These are phyloP conservation scores for Pseudogymnoascus sp. DNA, from an alignment of 2,329 filamentous ascomycete species.

Conservation along the genomic window DNA sequence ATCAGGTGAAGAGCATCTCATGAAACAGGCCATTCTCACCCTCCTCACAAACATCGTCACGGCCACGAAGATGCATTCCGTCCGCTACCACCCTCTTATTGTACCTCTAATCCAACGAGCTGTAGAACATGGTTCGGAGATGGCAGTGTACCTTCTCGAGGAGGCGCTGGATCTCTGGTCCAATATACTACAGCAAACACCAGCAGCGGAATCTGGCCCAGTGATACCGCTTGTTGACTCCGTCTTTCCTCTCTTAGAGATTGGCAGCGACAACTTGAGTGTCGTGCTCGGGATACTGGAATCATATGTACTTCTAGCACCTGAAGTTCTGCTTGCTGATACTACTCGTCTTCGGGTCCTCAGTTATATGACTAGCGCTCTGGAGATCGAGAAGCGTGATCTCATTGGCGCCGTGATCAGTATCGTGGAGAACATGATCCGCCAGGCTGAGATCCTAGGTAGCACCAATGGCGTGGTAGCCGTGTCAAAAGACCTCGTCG, in stretches of 20 bases:
- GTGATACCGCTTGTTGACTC: constrained; percentile 56
- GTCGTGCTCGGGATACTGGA: constrained; percentile 58
- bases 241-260: constrained; percentile 57
- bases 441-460: constrained; percentile 53
- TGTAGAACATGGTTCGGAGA: constrained; percentile 64
- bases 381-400: constrained; percentile 48
- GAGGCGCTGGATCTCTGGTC: constrained; percentile 88
- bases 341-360: constrained; percentile 43
- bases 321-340: constrained; percentile 56
- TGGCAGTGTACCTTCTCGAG: constrained; percentile 77
- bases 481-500: constrained; percentile 58
- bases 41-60: constrained; percentile 79
- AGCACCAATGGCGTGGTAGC: constrained; percentile 51
- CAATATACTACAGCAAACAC: constrained; percentile 60
- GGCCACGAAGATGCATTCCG: constrained; percentile 71
- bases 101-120: constrained; percentile 76
- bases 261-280: constrained; percentile 54
- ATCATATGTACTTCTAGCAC: constrained; percentile 61
- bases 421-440: constrained; percentile 58
- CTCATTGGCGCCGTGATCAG: constrained; percentile 49
- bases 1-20: constrained; percentile 70
- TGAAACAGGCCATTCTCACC: constrained; percentile 87
- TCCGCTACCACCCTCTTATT: constrained; percentile 70
- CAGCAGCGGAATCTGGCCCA: constrained; percentile 50
- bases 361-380: constrained; percentile 40